Conservation (phyloP, 352 stramenopile species). For the Phytophthora rubi region DNA sequence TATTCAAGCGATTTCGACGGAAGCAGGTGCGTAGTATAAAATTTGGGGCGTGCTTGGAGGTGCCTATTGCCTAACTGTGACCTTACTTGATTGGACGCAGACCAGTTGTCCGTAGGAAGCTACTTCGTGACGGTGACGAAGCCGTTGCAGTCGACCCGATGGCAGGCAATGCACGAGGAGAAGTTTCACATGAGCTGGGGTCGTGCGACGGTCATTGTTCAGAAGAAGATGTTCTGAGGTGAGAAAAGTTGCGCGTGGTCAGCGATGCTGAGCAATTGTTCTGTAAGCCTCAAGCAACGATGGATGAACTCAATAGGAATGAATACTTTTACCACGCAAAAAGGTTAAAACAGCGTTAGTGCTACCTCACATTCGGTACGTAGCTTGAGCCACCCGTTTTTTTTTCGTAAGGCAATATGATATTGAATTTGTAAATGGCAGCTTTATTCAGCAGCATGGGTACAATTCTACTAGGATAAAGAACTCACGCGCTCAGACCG, state of each 20-base stretch:
- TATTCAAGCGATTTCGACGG: slow-evolving; percentile 39
- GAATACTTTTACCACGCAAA: not conserved
- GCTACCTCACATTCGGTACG: no score
- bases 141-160: slow-evolving; percentile 56
- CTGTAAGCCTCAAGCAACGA: not conserved
- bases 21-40: slow-evolving; percentile 30
- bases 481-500: no score
- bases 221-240: slow-evolving; percentile 65
- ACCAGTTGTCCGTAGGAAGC: slow-evolving; percentile 49
- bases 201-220: slow-evolving; percentile 62
- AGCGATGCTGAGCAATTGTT: slow-evolving; percentile 4
- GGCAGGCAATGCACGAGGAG: slow-evolving; percentile 65
- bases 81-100: slow-evolving; percentile 23
- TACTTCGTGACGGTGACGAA: slow-evolving; percentile 76
- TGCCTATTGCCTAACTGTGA: not conserved
- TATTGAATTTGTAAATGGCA: no score
- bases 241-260: not conserved
- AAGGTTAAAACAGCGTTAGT: no score
- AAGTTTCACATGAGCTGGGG: slow-evolving; percentile 78
- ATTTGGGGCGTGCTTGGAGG: not conserved
- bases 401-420: no score
- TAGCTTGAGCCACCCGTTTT: no score
- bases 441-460: no score
- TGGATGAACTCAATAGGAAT: slow-evolving; percentile 8
- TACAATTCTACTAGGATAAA: no score